Percentiles rank a stretch among this genome's conserved stretches.
phyloP scores from a whole-genome alignment of 164 flowering plant genomes.

The Sextonia rubra region DNA sequence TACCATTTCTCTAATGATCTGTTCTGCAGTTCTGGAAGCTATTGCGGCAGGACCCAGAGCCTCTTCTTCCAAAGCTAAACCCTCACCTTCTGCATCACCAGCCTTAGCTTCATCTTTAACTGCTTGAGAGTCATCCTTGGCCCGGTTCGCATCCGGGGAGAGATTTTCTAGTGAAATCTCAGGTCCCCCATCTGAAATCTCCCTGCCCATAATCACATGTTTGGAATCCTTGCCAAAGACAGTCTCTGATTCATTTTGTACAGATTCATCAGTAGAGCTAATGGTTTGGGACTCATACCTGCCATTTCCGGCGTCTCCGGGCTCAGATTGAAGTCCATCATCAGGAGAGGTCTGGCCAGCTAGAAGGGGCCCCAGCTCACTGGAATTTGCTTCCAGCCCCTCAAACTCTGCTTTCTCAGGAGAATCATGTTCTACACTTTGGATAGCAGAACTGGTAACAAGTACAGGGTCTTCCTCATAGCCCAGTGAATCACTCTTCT shows the following conservation, averaged over 20 bases:
- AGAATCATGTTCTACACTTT: neutral
- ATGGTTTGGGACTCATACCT: neutral
- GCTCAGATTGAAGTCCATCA: conserved; percentile 6
- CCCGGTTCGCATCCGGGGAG: conserved; percentile 8
- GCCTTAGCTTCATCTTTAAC: conserved; percentile 14
- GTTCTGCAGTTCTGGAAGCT: conserved; percentile 60
- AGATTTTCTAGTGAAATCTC: conserved; percentile 6
- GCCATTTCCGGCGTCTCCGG: neutral
- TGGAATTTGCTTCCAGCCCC: conserved; percentile 11
- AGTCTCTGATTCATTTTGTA: conserved; percentile 1
- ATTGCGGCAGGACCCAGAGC: conserved; percentile 47
- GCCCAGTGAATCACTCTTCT: neutral
- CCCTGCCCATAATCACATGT: conserved; percentile 5
- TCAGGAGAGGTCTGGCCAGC: conserved; percentile 5
- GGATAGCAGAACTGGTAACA: neutral
- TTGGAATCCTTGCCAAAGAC: conserved; percentile 6
- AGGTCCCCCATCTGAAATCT: conserved; percentile 3
- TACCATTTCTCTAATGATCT: conserved; percentile 68
- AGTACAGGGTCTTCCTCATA: neutral
- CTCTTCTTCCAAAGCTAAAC: conserved; percentile 47
- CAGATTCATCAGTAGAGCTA: neutral
- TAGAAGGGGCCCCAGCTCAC: neutral
- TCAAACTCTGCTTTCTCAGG: conserved; percentile 13
- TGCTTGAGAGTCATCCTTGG: conserved; percentile 13
- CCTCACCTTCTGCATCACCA: conserved; percentile 30